Base-by-base conservation (phyloP, 2,329 filamentous ascomycete species). In the Fusarium liriodendri region DNA sequence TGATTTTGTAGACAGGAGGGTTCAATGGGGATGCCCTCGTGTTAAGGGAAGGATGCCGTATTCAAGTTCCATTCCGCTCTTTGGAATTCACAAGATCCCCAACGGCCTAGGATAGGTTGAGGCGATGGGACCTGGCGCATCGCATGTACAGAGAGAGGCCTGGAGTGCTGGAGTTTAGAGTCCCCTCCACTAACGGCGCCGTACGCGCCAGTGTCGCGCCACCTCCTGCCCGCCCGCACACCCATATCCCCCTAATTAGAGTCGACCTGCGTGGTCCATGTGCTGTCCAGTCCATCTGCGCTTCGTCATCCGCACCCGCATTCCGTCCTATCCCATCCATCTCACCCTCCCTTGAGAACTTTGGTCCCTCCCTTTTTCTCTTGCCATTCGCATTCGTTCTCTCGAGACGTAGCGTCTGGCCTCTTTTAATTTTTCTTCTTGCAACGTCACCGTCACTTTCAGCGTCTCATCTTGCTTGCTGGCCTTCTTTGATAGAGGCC, bases 401-500 rank as follows among this genome's bases (percentile, higher is more conserved):
- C 61, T 68, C 64, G 63, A 70, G 62, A 67, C 67, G 57, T 52
- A 63, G 61, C 71, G 65, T 69, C 63, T 64, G 66, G 55, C 42
- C 40, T 62, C 52, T 60, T 66, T 60, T 47, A 22, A 7, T 55
- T 55, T 11, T 55, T 35, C 64, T 55, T 35, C 65, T 37, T 59
- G 45, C 61, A 66, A 64, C 64, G 29, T 61, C 33, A 38, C 35
- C 47, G 10, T 32, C 62, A 42, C 33, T 50, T 60, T 45, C 57
- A 67, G 38, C 35, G 50, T 55, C 66, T 35, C 32, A 50, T 29
- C 45, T 47, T 47, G 42, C 64, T 65, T 33, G 42, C 61, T 71
- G 79, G 79, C 79, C 76, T 59, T 82, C 82, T 83, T 83, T 80
- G 80, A 83, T 61, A 82, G 80, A 81, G 77, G 77, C 79, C 79